These are phyloP conservation scores for Mrakia blollopis DNA, from an alignment of 768 basidiomycete genomes.

Conservation along the genomic window DNA sequence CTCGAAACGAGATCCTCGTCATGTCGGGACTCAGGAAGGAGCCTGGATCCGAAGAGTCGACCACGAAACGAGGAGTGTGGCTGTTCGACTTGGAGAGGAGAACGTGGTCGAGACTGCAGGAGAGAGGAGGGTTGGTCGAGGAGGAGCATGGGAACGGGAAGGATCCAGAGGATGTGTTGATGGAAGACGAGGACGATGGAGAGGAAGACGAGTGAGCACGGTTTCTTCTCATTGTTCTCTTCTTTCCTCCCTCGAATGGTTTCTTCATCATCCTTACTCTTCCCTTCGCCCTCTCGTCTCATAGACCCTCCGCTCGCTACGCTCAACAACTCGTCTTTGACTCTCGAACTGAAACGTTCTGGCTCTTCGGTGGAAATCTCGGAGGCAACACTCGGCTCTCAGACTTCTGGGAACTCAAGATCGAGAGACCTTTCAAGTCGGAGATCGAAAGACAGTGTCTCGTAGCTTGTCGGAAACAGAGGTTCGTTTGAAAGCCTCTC, in stretches of 20 bases:
- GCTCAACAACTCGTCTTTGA: constrained; percentile 21
- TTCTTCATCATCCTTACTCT: not conserved
- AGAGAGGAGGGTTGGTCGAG: constrained; percentile 1
- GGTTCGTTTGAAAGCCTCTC: not conserved
- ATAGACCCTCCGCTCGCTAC: constrained; percentile 3
- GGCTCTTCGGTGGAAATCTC: constrained; percentile 21
- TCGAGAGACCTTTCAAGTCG: constrained; percentile 3
- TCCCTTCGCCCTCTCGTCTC: not conserved
- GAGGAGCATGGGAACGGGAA: not conserved
- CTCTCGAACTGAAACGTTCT: constrained; percentile 3
- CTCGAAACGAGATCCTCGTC: constrained; percentile 14
- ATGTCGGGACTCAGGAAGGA: constrained; percentile 22
- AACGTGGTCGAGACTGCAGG: not conserved
- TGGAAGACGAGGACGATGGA: constrained; percentile 5
- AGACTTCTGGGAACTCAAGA: constrained; percentile 28
- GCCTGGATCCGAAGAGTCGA: not conserved
- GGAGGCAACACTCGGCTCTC: not conserved
- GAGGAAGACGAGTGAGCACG: constrained; percentile 15
- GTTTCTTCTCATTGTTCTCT: not conserved
- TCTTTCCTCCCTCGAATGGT: not conserved
- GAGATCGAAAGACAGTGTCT: constrained; percentile 6
- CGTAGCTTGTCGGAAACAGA: constrained; percentile 10
- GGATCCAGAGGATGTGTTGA: not conserved
- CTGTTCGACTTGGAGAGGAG: not conserved
- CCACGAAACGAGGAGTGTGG: constrained; percentile 26